Conservation (phyloP, 208 protist genomes). For the Wallacemonas sp. region DNA sequence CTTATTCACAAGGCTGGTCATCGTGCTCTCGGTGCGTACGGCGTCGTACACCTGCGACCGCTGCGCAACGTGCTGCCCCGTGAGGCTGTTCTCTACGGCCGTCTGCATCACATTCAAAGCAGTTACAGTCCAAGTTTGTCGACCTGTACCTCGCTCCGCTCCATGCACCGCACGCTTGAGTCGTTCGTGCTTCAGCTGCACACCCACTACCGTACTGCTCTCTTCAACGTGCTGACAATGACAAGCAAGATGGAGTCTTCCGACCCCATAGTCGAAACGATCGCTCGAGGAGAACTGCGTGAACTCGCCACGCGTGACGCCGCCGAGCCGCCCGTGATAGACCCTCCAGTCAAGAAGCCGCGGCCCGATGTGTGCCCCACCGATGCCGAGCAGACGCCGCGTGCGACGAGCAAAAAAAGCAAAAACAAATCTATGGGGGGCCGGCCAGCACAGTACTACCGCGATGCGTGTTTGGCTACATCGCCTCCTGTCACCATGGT, state of each 20-base stretch:
- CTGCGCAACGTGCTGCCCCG: constrained; percentile 63
- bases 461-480: constrained; percentile 9
- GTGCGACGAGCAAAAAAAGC: not conserved
- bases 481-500: not conserved
- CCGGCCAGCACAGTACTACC: constrained; percentile 34
- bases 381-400: not conserved
- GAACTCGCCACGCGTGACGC: not conserved
- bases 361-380: not conserved
- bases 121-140: constrained; percentile 58
- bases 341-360: not conserved
- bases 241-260: constrained; percentile 46
- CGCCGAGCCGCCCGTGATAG: not conserved
- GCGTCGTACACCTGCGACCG: constrained; percentile 59
- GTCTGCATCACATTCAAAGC: constrained; percentile 39
- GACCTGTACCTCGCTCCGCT: constrained; percentile 45
- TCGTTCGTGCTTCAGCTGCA: constrained; percentile 60
- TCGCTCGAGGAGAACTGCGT: not conserved
- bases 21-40: constrained; percentile 39
- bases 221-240: constrained; percentile 86
- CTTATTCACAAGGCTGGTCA: constrained; percentile 42
- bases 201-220: constrained; percentile 47
- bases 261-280: constrained; percentile 14
- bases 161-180: constrained; percentile 63
- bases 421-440: constrained; percentile 17
- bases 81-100: constrained; percentile 64